Percentiles rank a stretch among this genome's conserved stretches.
phyloP scores from a whole-genome alignment of 192 early-diverging fungal genomes.

The Diversispora eburnea region DNA sequence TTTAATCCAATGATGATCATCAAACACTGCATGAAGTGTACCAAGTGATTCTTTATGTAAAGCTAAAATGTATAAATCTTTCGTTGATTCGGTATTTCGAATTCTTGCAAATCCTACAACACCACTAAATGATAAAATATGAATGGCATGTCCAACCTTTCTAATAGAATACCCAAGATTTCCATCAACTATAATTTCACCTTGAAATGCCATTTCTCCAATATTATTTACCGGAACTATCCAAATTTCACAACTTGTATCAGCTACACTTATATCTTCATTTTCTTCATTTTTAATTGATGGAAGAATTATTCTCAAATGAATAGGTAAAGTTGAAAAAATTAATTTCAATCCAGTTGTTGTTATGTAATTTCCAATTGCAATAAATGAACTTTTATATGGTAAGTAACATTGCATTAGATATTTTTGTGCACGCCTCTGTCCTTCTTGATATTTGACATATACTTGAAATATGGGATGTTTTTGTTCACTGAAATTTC shows the following conservation, averaged over 20 bases:
- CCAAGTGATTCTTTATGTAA: slow-evolving; percentile 29
- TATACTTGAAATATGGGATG: slow-evolving; percentile 41
- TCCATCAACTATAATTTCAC: slow-evolving; percentile 39
- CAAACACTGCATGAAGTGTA: slow-evolving; percentile 51
- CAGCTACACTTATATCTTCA: slow-evolving; percentile 4
- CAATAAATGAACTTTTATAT: slow-evolving; percentile 64
- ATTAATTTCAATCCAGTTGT: slow-evolving; percentile 49
- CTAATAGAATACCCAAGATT: slow-evolving; percentile 9
- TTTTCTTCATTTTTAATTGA: slow-evolving; percentile 26
- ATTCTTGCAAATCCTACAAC: slow-evolving; percentile 15
- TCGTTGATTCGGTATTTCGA: neutral
- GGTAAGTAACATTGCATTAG: slow-evolving; percentile 42
- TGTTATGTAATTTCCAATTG: slow-evolving; percentile 55
- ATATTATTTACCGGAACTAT: slow-evolving; percentile 50
- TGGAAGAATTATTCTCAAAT: slow-evolving; percentile 35
- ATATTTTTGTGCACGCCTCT: slow-evolving; percentile 8
- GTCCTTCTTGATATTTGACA: slow-evolving; percentile 6
- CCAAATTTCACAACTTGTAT: slow-evolving; percentile 48
- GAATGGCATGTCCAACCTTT: neutral
- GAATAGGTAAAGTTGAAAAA: slow-evolving; percentile 57
- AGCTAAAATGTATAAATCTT: slow-evolving; percentile 33
- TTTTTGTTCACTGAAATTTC: slow-evolving; percentile 58
- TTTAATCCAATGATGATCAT: slow-evolving; percentile 39
- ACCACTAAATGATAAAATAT: slow-evolving; percentile 11
- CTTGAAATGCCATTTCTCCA: slow-evolving; percentile 62